These are phyloP conservation scores for Plenodomus biglobosus DNA, from an alignment of 2,329 filamentous ascomycete species.

Conservation along the genomic window DNA sequence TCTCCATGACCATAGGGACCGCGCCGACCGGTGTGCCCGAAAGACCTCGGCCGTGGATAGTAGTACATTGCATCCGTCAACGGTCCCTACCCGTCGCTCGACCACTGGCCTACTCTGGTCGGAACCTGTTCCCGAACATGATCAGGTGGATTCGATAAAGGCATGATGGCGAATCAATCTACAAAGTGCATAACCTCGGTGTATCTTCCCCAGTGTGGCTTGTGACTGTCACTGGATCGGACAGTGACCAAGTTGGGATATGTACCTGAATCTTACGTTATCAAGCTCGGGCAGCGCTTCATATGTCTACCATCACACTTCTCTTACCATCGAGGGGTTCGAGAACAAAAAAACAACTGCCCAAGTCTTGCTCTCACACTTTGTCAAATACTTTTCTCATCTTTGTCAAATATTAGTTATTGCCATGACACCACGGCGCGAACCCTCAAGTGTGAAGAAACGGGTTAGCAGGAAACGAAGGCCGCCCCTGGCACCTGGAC, in stretches of 20 bases:
- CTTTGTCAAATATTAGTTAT: neutral
- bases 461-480: conserved; percentile 33
- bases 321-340: neutral
- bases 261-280: conserved; percentile 15
- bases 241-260: conserved; percentile 4
- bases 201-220: conserved; percentile 10
- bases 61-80: neutral
- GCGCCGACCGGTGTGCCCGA: neutral
- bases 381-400: neutral
- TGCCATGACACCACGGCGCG: conserved; percentile 26
- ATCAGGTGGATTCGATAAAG: neutral
- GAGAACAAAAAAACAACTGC: neutral
- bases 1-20: neutral
- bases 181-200: conserved; percentile 2
- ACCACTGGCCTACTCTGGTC: conserved; percentile 8
- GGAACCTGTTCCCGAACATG: conserved; percentile 1
- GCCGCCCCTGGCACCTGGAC: conserved; percentile 37
- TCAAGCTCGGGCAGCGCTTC: conserved; percentile 1
- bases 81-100: conserved; percentile 2
- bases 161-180: neutral
- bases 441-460: conserved; percentile 20
- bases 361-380: neutral
- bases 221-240: conserved; percentile 8
- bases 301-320: conserved; percentile 1
- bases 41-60: neutral